Percentiles rank a stretch among this genome's conserved stretches.
phyloP scores from a whole-genome alignment of 805 yeast genomes.

The Candida argentea region DNA sequence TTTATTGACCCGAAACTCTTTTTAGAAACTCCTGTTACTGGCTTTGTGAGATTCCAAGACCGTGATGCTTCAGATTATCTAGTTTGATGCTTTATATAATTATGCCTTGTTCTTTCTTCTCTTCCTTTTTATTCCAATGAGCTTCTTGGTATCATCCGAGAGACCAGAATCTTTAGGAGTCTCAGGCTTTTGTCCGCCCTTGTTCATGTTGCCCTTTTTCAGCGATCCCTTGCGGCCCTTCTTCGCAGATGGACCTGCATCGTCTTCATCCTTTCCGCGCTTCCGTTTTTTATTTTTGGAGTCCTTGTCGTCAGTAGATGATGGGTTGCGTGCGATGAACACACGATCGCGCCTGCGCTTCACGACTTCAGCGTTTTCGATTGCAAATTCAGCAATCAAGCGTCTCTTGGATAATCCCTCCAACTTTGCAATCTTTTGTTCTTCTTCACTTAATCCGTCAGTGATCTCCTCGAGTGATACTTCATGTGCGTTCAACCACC shows the following conservation, averaged over 20 bases:
- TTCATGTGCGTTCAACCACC: conserved; percentile 94
- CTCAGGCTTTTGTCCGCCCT: conserved; percentile 14
- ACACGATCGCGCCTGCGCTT: conserved; percentile 77
- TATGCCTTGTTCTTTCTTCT: conserved; percentile 42
- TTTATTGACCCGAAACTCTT: conserved; percentile 4
- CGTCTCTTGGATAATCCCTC: conserved; percentile 59
- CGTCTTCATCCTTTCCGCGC: conserved; percentile 12
- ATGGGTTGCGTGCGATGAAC: conserved; percentile 22
- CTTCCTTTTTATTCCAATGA: conserved; percentile 63
- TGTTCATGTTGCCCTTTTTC: conserved; percentile 37
- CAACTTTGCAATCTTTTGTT: conserved; percentile 40
- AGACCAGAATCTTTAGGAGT: conserved; percentile 24
- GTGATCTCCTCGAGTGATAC: conserved; percentile 62
- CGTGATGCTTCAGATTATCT: conserved; percentile 3
- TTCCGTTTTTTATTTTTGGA: conserved; percentile 13
- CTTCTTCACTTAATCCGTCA: conserved; percentile 64
- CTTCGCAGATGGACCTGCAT: conserved; percentile 9
- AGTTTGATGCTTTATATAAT: conserved; percentile 3
- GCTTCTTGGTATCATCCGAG: conserved; percentile 46
- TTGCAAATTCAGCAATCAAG: conserved; percentile 88
- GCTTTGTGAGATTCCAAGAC: background rate
- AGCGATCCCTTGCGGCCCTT: conserved; percentile 19
- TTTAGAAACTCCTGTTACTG: conserved; percentile 1
- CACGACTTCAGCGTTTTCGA: conserved; percentile 90
- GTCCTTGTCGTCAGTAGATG: conserved; percentile 12